Evolutionary conservation across 352 stramenopile species (phyloP).

Genomic region (Globisporangium emineosum): DNA sequence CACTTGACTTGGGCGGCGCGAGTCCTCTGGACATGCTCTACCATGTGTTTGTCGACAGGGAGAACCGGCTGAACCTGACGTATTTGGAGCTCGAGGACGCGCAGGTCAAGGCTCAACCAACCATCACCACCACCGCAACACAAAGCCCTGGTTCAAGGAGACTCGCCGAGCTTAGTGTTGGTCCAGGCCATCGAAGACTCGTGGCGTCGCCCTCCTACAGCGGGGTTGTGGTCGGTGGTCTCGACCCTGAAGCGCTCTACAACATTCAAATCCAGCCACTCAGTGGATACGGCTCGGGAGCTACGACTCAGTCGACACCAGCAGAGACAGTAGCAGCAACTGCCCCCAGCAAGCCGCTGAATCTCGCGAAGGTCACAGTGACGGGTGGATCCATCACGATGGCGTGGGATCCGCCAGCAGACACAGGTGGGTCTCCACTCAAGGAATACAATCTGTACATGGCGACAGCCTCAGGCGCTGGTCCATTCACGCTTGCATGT

Average conservation of each 20-base stretch:
- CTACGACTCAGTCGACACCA: conserved; percentile 22
- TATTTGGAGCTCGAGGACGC: conserved; percentile 18
- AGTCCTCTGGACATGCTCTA: conserved; percentile 37
- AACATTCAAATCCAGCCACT: conserved; percentile 40
- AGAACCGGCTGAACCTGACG: conserved; percentile 35
- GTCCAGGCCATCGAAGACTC: conserved; percentile 10
- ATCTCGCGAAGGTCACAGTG: conserved; percentile 10
- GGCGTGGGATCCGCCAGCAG: conserved; percentile 33
- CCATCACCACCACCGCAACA: background rate
- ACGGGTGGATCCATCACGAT: conserved; percentile 43
- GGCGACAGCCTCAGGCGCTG: conserved; percentile 3
- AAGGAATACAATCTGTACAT: conserved; percentile 36
- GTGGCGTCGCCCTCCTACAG: background rate
- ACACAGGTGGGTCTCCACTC: conserved; percentile 45
- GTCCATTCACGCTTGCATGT: conserved; percentile 25
- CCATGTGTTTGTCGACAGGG: conserved; percentile 38
- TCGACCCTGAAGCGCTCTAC: conserved; percentile 56
- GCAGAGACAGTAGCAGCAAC: conserved; percentile 33
- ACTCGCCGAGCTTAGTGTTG: conserved; percentile 9
- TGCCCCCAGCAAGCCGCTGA: conserved; percentile 25
- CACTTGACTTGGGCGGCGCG: conserved; percentile 47
- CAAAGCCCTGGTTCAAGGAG: background rate
- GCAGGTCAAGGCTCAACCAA: background rate
- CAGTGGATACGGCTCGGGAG: conserved; percentile 29
- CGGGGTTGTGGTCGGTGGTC: conserved; percentile 32